A percentile compares a stretch with the other conserved stretches of the same genome.
Conservation (phyloP, 805 yeast genomes). For the Wickerhamomyces alni region DNA sequence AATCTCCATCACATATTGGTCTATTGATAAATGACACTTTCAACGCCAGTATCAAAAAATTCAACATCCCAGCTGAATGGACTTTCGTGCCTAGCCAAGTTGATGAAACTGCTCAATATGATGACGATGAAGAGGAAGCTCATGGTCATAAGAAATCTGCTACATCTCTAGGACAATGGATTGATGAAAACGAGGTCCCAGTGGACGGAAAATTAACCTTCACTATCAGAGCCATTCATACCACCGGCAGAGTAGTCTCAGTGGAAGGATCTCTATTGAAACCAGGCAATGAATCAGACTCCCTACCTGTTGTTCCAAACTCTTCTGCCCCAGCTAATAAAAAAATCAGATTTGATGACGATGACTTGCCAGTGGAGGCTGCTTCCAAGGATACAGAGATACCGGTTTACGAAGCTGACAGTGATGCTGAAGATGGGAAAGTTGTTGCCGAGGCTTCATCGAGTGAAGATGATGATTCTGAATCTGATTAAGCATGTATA, state of each 20-base stretch:
- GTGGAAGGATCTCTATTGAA: slow-evolving; percentile 73
- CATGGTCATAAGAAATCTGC: slow-evolving; percentile 14
- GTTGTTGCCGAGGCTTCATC: slow-evolving; percentile 23
- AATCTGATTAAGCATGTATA: slow-evolving; percentile 13
- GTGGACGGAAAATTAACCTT: slow-evolving; percentile 81
- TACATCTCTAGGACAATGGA: slow-evolving; percentile 71
- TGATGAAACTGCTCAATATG: slow-evolving; percentile 39
- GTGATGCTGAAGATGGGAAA: slow-evolving; percentile 15
- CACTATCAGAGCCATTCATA: slow-evolving; percentile 63
- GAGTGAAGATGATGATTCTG: slow-evolving; percentile 22
- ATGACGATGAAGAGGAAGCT: slow-evolving; percentile 20
- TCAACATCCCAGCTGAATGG: slow-evolving; percentile 85
- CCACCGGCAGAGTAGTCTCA: slow-evolving; percentile 76
- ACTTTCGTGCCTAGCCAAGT: slow-evolving; percentile 72
- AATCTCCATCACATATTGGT: slow-evolving; percentile 93
- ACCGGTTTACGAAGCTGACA: slow-evolving; percentile 13
- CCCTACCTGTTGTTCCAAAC: slow-evolving; percentile 42
- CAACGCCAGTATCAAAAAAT: slow-evolving; percentile 86
- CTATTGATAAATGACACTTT: slow-evolving; percentile 87
- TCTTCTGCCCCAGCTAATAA: slow-evolving; percentile 22
- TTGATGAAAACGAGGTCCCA: slow-evolving; percentile 63
- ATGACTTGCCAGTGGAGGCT: slow-evolving; percentile 17
- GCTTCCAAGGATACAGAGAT: slow-evolving; percentile 10
- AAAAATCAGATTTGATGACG: slow-evolving; percentile 47
- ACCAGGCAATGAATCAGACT: slow-evolving; percentile 40